Evolutionary conservation across 2,329 filamentous ascomycete species (phyloP), one percentile per base, ranked within the genome.

Genomic region (Shiraia sp.): DNA sequence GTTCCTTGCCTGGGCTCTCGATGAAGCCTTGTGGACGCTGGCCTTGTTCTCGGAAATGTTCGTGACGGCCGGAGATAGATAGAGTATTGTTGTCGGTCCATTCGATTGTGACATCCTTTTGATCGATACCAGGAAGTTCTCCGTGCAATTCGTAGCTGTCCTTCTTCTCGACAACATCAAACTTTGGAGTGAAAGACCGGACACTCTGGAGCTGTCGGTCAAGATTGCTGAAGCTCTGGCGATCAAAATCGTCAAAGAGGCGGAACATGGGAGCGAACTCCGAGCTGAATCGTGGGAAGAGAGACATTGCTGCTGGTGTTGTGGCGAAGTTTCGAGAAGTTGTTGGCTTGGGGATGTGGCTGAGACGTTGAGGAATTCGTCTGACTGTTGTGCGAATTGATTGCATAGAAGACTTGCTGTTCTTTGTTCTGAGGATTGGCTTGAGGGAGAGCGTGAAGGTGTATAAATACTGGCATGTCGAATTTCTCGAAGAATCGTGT

Each of bases 41-140:
- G 44, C 79, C 79, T 27, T 81, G 71, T 45, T 80, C 79, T 69
- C 81, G 79, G 52, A 73, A 73, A 53, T 83, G 80, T 71, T 90
- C 87, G 41, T 82, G 78, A 51, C 77, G 81, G 61, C 88, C 88
- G 43, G 80, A 81, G 65, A 93, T 76, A 50, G 82, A 78, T 30
- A 92, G 73, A 12, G 86, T 90, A 72, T 88, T 84, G 29, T 79
- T 75, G 64, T 92, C 87, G 44, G 82, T 84, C 76, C 91, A 92
- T 63, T 92, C 87, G 63, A 92, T 87, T 64, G 79, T 75, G 61
- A 93, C 75, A 60, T 90, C 76, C 57, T 88, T 82, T 72, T 88
- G 87, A 49, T 80, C 79, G 56, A 91, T 76, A 40, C 88, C 88
- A 0, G 88, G 85, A 5, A 92, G 81, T 70, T 92, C 88, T 59